A percentile compares a stretch with the other conserved stretches of the same genome.
Evolutionary conservation across 2,329 filamentous ascomycete genomes (phyloP).

Genomic region (Botrytis cinerea): DNA sequence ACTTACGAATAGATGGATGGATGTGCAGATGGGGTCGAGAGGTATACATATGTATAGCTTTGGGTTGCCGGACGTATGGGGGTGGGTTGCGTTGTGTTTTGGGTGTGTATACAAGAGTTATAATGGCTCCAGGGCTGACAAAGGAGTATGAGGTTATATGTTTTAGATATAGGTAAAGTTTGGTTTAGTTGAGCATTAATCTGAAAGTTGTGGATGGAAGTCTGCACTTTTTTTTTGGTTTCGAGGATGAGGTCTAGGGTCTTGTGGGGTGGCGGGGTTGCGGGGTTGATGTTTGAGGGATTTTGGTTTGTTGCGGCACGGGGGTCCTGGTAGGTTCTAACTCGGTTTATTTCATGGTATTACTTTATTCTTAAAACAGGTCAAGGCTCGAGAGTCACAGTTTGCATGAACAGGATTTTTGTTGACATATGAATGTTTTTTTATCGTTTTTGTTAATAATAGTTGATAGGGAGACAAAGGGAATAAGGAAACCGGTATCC

Average conservation of each 20-base stretch:
- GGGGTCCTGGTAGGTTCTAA: not conserved
- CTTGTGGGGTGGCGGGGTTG: not conserved
- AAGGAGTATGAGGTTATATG: not conserved
- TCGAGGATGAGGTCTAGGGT: not conserved
- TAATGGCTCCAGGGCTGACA: rapidly evolving
- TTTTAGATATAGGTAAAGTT: not conserved
- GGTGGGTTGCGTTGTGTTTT: not conserved
- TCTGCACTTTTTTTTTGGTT: rapidly evolving
- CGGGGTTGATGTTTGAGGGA: not conserved
- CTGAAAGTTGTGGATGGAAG: not conserved
- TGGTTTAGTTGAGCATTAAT: not conserved
- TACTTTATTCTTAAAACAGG: not conserved
- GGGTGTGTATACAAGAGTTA: not conserved
- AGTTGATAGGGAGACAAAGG: not conserved
- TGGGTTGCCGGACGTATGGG: not conserved
- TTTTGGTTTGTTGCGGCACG: not conserved
- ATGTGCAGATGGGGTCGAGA: not conserved
- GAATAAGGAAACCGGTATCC: not conserved
- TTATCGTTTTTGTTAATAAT: not conserved
- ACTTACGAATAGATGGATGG: not conserved
- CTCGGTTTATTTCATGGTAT: not conserved
- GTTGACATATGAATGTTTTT: not conserved
- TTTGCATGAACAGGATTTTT: not conserved
- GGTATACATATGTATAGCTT: no score
- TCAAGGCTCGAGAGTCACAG: not conserved